phyloP scores from a whole-genome alignment of 495 filamentous ascomycete species.

The Neurospora sp. region DNA sequence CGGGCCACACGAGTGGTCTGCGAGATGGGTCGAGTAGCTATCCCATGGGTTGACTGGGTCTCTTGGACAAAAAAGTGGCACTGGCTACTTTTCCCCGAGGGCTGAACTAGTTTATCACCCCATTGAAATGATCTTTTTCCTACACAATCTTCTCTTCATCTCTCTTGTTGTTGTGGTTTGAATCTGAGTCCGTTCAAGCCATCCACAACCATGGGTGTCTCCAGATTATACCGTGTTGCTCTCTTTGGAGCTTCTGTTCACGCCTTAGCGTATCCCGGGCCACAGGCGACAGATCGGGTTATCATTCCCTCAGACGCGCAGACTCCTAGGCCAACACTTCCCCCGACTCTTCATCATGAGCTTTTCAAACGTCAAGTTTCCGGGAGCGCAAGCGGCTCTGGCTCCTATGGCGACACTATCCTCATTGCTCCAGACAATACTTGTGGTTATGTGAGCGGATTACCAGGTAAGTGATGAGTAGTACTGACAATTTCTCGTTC shows the following conservation, averaged over 20 bases:
- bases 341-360: constrained; percentile 18
- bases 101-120: not conserved
- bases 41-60: not conserved
- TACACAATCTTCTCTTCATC: not conserved
- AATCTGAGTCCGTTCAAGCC: not conserved
- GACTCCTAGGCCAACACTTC: constrained; percentile 23
- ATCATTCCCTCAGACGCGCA: constrained; percentile 10
- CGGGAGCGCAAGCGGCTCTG: not conserved
- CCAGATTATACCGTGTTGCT: constrained; percentile 10
- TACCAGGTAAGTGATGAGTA: constrained; percentile 14
- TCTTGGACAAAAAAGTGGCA: not conserved
- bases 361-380: constrained; percentile 19
- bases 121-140: not conserved
- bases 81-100: not conserved
- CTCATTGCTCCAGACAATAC: constrained; percentile 38
- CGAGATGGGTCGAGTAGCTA: not conserved
- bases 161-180: not conserved
- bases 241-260: constrained; percentile 23
- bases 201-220: constrained; percentile 4
- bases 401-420: constrained; percentile 16
- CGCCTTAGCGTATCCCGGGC: constrained; percentile 24
- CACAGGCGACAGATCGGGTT: constrained; percentile 19
- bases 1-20: not conserved
- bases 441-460: constrained; percentile 36
- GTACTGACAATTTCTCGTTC: not conserved